Evolutionary conservation across 768 basidiomycete genomes (phyloP).

Genomic region (Lepiota brunneoincarnata): DNA sequence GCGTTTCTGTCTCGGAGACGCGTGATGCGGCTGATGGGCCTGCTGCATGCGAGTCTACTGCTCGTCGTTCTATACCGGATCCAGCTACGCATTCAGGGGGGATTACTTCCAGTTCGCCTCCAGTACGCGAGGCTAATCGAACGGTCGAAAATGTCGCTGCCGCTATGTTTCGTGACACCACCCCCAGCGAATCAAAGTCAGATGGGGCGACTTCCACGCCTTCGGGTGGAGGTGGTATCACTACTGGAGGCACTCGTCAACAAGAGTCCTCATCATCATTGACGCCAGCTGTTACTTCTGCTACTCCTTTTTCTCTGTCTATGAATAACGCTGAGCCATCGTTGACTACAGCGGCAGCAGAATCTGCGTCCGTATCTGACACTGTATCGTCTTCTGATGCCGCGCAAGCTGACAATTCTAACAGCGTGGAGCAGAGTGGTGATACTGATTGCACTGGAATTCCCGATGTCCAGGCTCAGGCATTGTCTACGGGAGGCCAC

Average conservation of each 20-base stretch:
- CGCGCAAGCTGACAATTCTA: constrained; percentile 24
- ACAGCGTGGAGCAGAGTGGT: constrained; percentile 36
- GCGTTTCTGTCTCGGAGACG: constrained; percentile 37
- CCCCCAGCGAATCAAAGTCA: neutral
- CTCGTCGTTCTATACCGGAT: constrained; percentile 10
- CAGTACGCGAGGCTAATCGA: no score
- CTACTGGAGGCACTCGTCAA: neutral
- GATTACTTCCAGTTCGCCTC: no score
- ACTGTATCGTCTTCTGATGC: constrained; percentile 37
- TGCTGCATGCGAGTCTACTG: constrained; percentile 11
- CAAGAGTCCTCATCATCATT: constrained; percentile 2
- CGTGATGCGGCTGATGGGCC: constrained; percentile 24
- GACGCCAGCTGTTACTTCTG: neutral
- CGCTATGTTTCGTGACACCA: neutral
- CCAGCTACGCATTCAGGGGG: no score
- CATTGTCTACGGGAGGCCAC: constrained; percentile 15
- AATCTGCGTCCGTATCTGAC: constrained; percentile 51
- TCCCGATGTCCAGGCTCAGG: constrained; percentile 40
- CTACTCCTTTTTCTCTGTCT: constrained; percentile 10
- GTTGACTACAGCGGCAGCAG: constrained; percentile 24
- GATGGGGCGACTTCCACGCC: constrained; percentile 7
- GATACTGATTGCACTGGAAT: constrained; percentile 46
- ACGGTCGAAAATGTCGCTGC: constrained; percentile 9
- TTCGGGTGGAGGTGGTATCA: neutral
- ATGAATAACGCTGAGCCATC: constrained; percentile 1